Evolutionary conservation across 768 basidiomycete species (phyloP).

Genomic region (Termitomyces sp.): DNA sequence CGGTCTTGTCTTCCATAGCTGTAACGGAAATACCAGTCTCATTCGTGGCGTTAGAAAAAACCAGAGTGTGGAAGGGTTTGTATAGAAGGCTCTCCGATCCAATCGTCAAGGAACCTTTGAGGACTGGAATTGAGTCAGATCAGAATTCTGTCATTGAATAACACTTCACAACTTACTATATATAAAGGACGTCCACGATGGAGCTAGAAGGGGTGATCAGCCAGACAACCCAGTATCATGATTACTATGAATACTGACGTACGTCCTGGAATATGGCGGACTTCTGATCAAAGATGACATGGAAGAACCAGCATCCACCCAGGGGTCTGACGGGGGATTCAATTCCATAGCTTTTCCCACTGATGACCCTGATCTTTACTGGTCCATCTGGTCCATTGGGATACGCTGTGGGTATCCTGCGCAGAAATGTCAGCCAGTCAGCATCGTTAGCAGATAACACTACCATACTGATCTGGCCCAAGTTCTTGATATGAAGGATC

Average conservation of each 20-base stretch:
- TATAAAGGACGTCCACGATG: conserved; percentile 87
- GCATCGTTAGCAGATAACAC: background rate
- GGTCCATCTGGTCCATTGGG: conserved; percentile 65
- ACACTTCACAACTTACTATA: conserved; percentile 50
- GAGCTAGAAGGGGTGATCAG: conserved; percentile 33
- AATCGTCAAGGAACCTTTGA: conserved; percentile 62
- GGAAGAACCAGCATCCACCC: conserved; percentile 94
- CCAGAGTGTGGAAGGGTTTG: conserved; percentile 71
- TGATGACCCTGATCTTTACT: conserved; percentile 76
- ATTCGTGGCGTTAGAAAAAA: conserved; percentile 55
- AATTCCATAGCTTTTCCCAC: conserved; percentile 80
- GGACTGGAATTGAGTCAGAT: conserved; percentile 31
- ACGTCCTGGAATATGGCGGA: conserved; percentile 76
- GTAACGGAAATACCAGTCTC: conserved; percentile 69
- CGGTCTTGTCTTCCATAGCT: conserved; percentile 54
- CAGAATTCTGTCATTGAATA: background rate
- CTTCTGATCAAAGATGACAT: conserved; percentile 59
- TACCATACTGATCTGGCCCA: conserved; percentile 47
- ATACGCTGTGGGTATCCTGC: conserved; percentile 67
- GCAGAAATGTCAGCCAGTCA: background rate
- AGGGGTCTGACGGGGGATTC: conserved; percentile 87
- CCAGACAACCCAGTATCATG: background rate
- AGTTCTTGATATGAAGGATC: conserved; percentile 87
- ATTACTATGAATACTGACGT: conserved; percentile 44
- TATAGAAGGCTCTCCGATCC: conserved; percentile 41